A percentile compares a stretch with the other conserved stretches of the same genome.
phyloP scores from a whole-genome alignment of 139 green algal genomes.

The Gonium pectorale region DNA sequence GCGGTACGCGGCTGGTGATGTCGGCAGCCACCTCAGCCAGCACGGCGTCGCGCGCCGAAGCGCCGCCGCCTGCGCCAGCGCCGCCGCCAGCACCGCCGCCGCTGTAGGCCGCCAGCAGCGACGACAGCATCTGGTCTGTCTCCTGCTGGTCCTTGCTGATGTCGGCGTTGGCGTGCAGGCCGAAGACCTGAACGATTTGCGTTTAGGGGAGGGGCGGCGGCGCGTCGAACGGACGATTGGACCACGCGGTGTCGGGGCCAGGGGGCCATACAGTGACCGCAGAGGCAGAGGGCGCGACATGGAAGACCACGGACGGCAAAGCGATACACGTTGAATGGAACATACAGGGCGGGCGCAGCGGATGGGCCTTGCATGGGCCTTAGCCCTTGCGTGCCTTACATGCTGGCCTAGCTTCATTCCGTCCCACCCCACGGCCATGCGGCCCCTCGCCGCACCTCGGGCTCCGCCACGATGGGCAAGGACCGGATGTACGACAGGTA shows the following conservation, averaged over 20 bases:
- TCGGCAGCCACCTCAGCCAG: slow-evolving; percentile 73
- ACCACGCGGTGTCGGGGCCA: no score
- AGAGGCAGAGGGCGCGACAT: no score
- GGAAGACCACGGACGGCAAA: no score
- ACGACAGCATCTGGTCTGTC: slow-evolving; percentile 72
- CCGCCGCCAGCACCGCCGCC: slow-evolving; percentile 25
- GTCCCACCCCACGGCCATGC: no score
- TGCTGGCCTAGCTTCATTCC: no score
- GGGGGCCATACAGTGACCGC: no score
- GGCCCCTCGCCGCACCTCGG: slow-evolving; percentile 55
- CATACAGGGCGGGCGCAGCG: no score
- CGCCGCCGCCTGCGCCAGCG: slow-evolving; percentile 44
- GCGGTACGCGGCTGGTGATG: slow-evolving; percentile 64
- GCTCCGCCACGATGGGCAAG: slow-evolving; percentile 70
- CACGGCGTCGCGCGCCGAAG: slow-evolving; percentile 66
- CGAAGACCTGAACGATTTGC: slow-evolving; percentile 77
- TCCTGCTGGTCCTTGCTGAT: slow-evolving; percentile 87
- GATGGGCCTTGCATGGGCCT: no score
- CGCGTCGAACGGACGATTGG: no score
- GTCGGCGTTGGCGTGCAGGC: slow-evolving; percentile 85
- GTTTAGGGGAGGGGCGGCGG: no score
- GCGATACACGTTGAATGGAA: no score
- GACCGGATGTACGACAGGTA: slow-evolving; percentile 66
- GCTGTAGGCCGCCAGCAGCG: slow-evolving; percentile 63
- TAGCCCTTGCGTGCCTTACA: no score